Percentiles rank a stretch among this genome's conserved stretches.
phyloP scores from a whole-genome alignment of 78 protist species.

The Dictyostelium brefeldianum region DNA sequence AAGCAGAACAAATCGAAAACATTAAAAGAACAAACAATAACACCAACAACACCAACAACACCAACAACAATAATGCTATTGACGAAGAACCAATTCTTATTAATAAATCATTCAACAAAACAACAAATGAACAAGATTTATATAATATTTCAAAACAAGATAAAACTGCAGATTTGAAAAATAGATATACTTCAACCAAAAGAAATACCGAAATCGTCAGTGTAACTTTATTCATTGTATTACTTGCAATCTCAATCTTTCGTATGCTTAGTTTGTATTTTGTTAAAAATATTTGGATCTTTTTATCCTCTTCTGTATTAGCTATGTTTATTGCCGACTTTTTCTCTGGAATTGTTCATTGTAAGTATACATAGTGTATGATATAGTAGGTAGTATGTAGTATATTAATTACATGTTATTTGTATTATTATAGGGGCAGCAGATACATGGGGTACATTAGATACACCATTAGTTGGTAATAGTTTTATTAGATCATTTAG shows the following conservation, averaged over 20 bases:
- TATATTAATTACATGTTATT: background rate
- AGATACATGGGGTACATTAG: conserved; percentile 92
- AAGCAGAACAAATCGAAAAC: background rate
- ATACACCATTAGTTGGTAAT: conserved; percentile 85
- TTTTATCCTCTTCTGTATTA: conserved; percentile 46
- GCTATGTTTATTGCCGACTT: conserved; percentile 79
- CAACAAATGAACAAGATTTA: conserved; percentile 17
- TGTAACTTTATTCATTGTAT: conserved; percentile 26
- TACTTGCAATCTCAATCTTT: conserved; percentile 28
- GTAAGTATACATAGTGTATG: conserved; percentile 4
- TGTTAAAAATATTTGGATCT: conserved; percentile 64
- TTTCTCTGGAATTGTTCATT: conserved; percentile 80
- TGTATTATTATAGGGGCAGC: conserved; percentile 75
- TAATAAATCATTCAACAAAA: background rate
- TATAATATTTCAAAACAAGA: conserved; percentile 19
- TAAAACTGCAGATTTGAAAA: conserved; percentile 41
- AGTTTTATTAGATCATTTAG: conserved; percentile 90
- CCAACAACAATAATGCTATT: background rate
- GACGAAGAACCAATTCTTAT: background rate
- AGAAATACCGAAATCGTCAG: conserved; percentile 45
- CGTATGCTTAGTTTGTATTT: conserved; percentile 46
- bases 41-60: background rate
- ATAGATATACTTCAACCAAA: conserved; percentile 54
- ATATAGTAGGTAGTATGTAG: background rate
- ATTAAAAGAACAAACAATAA: background rate